These are phyloP conservation scores for Climacium dendroides DNA, from an alignment of 225 moss, liverwort and hornwort species.

Conservation along the genomic window DNA sequence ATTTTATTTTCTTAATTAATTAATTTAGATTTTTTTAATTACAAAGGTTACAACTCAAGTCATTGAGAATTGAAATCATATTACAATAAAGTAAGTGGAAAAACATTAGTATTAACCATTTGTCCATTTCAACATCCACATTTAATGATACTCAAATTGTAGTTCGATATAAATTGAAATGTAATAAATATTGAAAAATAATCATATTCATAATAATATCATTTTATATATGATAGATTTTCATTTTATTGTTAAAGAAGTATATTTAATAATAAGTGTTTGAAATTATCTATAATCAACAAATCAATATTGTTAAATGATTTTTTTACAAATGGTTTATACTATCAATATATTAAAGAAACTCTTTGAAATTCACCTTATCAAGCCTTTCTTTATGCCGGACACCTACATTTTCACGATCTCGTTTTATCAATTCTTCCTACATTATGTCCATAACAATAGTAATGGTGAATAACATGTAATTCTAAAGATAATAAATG, in stretches of 20 bases:
- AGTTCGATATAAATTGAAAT: too few relatives aligned
- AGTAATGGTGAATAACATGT: neutral
- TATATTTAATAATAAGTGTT: too few relatives aligned
- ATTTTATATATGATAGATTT: too few relatives aligned
- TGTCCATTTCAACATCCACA: neutral
- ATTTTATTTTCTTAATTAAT: too few relatives aligned
- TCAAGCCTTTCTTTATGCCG: constrained; percentile 17
- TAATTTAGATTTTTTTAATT: too few relatives aligned
- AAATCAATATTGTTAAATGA: neutral
- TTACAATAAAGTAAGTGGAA: too few relatives aligned
- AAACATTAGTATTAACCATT: neutral
- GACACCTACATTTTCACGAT: neutral
- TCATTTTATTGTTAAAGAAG: neutral
- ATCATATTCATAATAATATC: too few relatives aligned
- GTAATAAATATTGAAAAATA: neutral
- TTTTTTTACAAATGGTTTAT: rapidly evolving
- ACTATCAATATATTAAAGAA: too few relatives aligned
- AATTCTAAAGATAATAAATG: neutral
- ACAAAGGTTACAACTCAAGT: too few relatives aligned
- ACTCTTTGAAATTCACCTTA: neutral
- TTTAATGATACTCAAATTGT: neutral
- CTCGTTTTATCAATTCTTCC: neutral
- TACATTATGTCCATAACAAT: neutral
- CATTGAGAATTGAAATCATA: neutral
- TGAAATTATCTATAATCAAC: neutral